Evolutionary conservation across 2,329 filamentous ascomycete species (phyloP).

Genomic region (Teratosphaeria zuluensis): DNA sequence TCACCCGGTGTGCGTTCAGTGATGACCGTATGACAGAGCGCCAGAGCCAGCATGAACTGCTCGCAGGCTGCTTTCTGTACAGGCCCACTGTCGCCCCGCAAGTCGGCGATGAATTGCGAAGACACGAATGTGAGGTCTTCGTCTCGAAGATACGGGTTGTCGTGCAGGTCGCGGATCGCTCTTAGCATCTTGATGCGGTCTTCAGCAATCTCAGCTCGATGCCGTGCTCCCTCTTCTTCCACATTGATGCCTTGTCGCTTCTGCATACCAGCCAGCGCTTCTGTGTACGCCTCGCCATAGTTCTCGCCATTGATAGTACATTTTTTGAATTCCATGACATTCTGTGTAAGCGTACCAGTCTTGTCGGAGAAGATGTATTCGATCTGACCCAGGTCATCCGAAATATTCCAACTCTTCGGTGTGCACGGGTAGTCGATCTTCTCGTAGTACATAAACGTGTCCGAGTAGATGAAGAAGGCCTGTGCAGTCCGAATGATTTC

Average conservation of each 20-base stretch:
- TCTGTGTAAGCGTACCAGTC: slow-evolving; percentile 80
- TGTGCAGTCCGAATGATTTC: slow-evolving; percentile 91
- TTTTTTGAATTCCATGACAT: slow-evolving; percentile 99
- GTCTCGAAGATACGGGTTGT: slow-evolving; percentile 86
- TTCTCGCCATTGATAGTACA: slow-evolving; percentile 91
- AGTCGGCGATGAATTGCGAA: slow-evolving; percentile 75
- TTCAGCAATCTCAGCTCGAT: slow-evolving; percentile 65
- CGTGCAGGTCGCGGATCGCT: slow-evolving; percentile 63
- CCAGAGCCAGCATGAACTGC: slow-evolving; percentile 87
- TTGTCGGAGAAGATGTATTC: slow-evolving; percentile 99
- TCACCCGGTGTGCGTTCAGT: slow-evolving; percentile 85
- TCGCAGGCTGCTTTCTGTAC: slow-evolving; percentile 71
- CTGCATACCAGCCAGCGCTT: slow-evolving; percentile 93
- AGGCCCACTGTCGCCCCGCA: slow-evolving; percentile 64
- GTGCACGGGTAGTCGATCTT: slow-evolving; percentile 88
- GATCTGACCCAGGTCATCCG: slow-evolving; percentile 93
- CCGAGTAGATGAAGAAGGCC: slow-evolving; percentile 95
- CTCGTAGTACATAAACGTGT: slow-evolving; percentile 95
- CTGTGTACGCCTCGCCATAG: slow-evolving; percentile 95
- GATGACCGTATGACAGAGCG: slow-evolving; percentile 94
- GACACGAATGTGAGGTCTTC: slow-evolving; percentile 88
- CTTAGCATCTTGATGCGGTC: slow-evolving; percentile 65
- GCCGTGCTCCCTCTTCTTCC: slow-evolving; percentile 65
- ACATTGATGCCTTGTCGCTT: slow-evolving; percentile 81
- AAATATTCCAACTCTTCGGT: slow-evolving; percentile 98